Base-by-base conservation (phyloP, 179 eudicot species). In the Spergularia azorica region DNA sequence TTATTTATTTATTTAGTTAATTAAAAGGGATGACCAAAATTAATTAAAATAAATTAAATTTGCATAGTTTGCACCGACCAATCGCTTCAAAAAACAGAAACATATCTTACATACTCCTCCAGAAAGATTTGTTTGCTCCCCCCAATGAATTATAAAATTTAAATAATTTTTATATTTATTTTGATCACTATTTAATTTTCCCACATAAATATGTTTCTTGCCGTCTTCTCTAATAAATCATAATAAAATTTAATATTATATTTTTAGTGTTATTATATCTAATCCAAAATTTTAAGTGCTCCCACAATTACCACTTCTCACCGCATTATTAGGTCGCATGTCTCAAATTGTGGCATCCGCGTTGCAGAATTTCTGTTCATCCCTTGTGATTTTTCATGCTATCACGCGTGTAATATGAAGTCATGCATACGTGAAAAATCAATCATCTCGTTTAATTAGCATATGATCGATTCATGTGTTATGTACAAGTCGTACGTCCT, bases 121-220 rank as follows among this genome's bases (percentile, higher is more conserved):
- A 74, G n/a, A 61, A 79, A 79, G 82, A 79, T 79, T 41, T 79
- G 48, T 12, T 38, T 71, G 76, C 63, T 51, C 76, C 77, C 77
- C 38, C 38, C 64, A 0, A 64, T 75, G 18, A 43, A 51, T 17
- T 50, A 4, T 43, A 43, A 4, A 43, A 43, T 43, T 43, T 4
- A 43, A 43, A 43, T 43, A 43, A 43, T 43, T 43, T 6, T 0
- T 43, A 43, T 4, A 43, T 4, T 4, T 4, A 43, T 43, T 4
- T 43, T 43, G 5, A 43, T 43, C 5, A 43, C 8, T 43, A 43
- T 4, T 43, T 14, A 54, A 11, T 54, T 14, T 54, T 54, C 13
- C 57, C 57, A 54, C 57, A 54, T 54, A 10, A 5, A 54, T 63
- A 10, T 54, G 57, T 54, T 14, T 43, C 48, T 43, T 43, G 57